Percentiles rank a stretch among this genome's conserved stretches.
phyloP scores from a whole-genome alignment of 305 asterid genomes.

The Fraxinus velutina region DNA sequence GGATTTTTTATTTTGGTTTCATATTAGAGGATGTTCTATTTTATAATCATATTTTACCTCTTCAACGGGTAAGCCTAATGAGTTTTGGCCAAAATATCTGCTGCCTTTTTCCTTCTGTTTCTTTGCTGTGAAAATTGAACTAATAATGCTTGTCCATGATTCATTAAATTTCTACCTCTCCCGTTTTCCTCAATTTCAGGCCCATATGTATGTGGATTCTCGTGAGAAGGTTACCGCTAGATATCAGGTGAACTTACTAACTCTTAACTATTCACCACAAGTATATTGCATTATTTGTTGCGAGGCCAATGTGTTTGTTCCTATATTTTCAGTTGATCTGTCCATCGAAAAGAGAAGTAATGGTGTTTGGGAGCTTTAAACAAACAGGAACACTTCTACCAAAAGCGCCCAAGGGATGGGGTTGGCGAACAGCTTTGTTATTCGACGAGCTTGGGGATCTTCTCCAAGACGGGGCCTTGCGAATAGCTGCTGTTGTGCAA shows the following conservation, averaged over 20 bases:
- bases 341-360: conserved; percentile 94
- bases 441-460: conserved; percentile 83
- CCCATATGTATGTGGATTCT: conserved; percentile 71
- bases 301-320: neutral
- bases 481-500: conserved; percentile 83
- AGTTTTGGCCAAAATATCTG: neutral
- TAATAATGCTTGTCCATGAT: neutral
- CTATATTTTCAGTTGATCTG: conserved; percentile 64
- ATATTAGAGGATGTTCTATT: neutral
- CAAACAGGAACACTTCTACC: conserved; percentile 97
- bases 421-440: conserved; percentile 92
- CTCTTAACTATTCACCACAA: neutral
- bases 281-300: neutral
- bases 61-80: neutral
- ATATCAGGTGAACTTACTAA: conserved; percentile 65
- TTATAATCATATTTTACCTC: neutral
- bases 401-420: conserved; percentile 99
- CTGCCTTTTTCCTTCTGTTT: neutral
- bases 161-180: neutral
- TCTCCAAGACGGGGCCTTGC: conserved; percentile 75
- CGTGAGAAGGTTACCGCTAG: conserved; percentile 96
- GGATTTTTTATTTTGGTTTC: neutral
- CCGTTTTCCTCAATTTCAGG: conserved; percentile 44
- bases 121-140: neutral
- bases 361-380: conserved; percentile 93